Percentiles rank a stretch among this genome's conserved stretches.
Conservation (phyloP, 768 basidiomycete genomes). For the Rhodosporidiobolus sp. region DNA sequence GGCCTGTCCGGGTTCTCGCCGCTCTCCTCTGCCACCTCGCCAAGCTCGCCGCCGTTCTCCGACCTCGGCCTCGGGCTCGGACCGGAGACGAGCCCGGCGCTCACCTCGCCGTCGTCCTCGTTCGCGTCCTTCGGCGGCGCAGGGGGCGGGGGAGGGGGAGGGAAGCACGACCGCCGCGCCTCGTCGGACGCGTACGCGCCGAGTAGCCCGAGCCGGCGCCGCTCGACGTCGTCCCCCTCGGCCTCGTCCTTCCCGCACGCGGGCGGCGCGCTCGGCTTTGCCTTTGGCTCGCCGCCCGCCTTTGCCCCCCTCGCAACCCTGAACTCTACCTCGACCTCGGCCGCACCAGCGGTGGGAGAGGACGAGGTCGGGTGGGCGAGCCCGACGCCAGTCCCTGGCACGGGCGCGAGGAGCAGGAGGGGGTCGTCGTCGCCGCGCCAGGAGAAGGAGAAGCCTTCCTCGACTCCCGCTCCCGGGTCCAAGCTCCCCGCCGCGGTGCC, state of each 20-base stretch:
- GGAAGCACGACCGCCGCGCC: not conserved
- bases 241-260: not conserved
- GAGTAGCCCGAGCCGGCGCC: too few species aligned
- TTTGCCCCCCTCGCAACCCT: not conserved
- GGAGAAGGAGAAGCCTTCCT: not conserved
- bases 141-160: not conserved
- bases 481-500: too few species aligned
- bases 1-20: not conserved
- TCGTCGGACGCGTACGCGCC: not conserved
- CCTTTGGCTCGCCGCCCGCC: not conserved
- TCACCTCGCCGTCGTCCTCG: not conserved
- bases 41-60: too few species aligned
- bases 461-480: too few species aligned
- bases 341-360: too few species aligned
- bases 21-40: too few species aligned
- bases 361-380: not conserved
- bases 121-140: not conserved
- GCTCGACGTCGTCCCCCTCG: not conserved
- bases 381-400: not conserved
- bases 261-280: not conserved
- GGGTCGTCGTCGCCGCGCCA: not conserved
- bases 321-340: too few species aligned
- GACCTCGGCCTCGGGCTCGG: not conserved
- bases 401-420: too few species aligned
- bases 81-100: not conserved